Base-by-base conservation (phyloP, 106 monocot genomes). In the Cymbidium sinense region DNA sequence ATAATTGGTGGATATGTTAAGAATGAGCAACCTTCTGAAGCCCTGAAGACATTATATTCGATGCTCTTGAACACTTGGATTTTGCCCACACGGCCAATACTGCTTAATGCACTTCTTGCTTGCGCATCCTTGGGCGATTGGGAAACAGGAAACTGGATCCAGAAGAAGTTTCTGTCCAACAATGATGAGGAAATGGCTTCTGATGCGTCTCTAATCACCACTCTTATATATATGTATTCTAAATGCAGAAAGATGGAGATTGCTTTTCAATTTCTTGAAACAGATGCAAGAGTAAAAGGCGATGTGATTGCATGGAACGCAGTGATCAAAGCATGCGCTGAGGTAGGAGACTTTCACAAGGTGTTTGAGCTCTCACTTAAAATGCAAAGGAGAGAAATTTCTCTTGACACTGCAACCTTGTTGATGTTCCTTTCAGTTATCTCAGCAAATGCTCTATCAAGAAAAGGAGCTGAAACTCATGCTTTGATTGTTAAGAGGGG, bases 261-360 rank as follows among this genome's bases (percentile, higher is more conserved):
- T 7, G 77, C 89, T 30, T 33, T 85, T 11, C 25, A 82, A 43
- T 74, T 83, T 77, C 77, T 91, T 61, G 31, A 85, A 69, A 64
- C 76, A 51, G 20, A 67, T 80, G 21, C 15, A 34, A 30, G 58
- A 65, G 82, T 87, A 23, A 79, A 74, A 77, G 23, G 36, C 1
- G 88, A 95, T 76, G 81, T 85, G 15, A 58, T 95, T 83, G 86
- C 88, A 33, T 92, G 91, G 95, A 95, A 95, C 79, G 84, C 86
- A 43, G 65, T 81, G 31, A 84, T 91, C 18, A 95, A 84, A 75
- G 95, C 87, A 1, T 88, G 86, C 75, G 51, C 62, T 23, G 87
- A 89, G 81, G 64, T 75, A 0, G 82, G 84, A 70, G 20, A 84
- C 13, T 34, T 79, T 5, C 64, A 80, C 74, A 25, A 15, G 27